A percentile compares a stretch with the other conserved stretches of the same genome.
These are phyloP conservation scores for Gaeumannomyces sp. DNA, from an alignment of 2,329 filamentous ascomycete genomes.

Conservation along the genomic window DNA sequence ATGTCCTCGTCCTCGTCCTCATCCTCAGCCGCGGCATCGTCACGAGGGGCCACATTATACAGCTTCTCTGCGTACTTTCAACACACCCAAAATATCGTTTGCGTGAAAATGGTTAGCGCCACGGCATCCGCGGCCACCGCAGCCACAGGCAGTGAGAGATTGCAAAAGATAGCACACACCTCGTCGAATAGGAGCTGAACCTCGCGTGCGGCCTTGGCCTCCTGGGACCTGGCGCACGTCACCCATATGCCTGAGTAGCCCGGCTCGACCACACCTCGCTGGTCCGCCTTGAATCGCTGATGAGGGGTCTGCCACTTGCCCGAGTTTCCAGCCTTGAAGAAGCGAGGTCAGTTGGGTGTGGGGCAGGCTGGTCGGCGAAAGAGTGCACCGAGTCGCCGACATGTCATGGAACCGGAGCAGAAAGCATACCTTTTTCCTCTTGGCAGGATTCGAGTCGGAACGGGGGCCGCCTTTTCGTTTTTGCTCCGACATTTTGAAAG, in stretches of 20 bases:
- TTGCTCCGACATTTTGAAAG: neutral
- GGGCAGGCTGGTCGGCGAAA: neutral
- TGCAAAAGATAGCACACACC: constrained; percentile 33
- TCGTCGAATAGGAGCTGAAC: constrained; percentile 60
- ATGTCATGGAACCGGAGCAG: neutral
- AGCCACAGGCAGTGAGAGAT: neutral
- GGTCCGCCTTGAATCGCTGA: constrained; percentile 44
- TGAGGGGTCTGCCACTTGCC: constrained; percentile 58
- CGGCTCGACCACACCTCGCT: constrained; percentile 48
- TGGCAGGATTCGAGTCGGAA: constrained; percentile 30
- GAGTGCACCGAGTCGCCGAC: neutral
- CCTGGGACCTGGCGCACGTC: constrained; percentile 67
- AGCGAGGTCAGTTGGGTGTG: neutral
- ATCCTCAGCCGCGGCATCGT: constrained; percentile 30
- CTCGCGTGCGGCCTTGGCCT: constrained; percentile 62
- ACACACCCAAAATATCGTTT: constrained; percentile 2
- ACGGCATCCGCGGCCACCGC: neutral
- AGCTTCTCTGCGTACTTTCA: constrained; percentile 58
- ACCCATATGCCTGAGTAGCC: constrained; percentile 73
- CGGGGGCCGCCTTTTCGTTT: constrained; percentile 7
- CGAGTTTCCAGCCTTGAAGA: constrained; percentile 39
- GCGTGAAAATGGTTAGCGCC: constrained; percentile 13
- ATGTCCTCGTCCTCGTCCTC: constrained; percentile 55
- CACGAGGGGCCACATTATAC: constrained; percentile 43
- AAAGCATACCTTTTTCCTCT: constrained; percentile 31